Percentiles rank a stretch among this genome's conserved stretches.
phyloP scores from a whole-genome alignment of 768 basidiomycete species.

The Rhodosporidiobolus sp. region DNA sequence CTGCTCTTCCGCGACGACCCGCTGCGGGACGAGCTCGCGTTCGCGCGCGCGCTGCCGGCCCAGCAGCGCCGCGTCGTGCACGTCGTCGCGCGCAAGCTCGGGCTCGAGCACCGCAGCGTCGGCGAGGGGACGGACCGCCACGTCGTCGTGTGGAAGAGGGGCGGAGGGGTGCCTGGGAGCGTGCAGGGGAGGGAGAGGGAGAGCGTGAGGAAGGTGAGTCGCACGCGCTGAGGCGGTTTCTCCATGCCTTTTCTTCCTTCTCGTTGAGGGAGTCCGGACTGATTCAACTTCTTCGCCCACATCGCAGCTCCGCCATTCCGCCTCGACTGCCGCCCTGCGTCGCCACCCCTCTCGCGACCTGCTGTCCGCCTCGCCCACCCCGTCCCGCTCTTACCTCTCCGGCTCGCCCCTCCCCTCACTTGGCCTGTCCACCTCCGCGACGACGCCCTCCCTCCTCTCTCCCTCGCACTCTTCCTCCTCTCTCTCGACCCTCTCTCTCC shows the following conservation, averaged over 20 bases:
- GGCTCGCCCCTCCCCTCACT: slow-evolving; percentile 50
- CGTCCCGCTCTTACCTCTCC: background rate
- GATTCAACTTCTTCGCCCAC: too few species aligned
- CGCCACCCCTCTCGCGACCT: slow-evolving; percentile 29
- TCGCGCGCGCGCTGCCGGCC: slow-evolving; percentile 77
- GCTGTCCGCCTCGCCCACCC: slow-evolving; percentile 49
- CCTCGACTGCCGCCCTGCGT: slow-evolving; percentile 14
- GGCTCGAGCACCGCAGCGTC: slow-evolving; percentile 88
- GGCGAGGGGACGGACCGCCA: slow-evolving; percentile 90
- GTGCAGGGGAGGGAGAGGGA: background rate
- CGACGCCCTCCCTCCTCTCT: slow-evolving; percentile 49
- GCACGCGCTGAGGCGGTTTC: background rate
- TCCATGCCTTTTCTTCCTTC: too few species aligned
- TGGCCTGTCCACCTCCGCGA: slow-evolving; percentile 40
- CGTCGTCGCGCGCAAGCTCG: slow-evolving; percentile 91
- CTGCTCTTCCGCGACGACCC: slow-evolving; percentile 95
- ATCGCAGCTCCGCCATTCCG: slow-evolving; percentile 11
- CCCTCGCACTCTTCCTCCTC: slow-evolving; percentile 46
- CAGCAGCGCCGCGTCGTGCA: slow-evolving; percentile 91
- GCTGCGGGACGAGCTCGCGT: slow-evolving; percentile 95
- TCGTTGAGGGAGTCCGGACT: too few species aligned
- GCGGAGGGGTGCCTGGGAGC: background rate
- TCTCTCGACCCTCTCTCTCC: slow-evolving; percentile 11
- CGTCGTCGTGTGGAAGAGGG: slow-evolving; percentile 71
- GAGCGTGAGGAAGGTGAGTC: background rate